Conservation (phyloP, 2,329 filamentous ascomycete species). For the Xylogone sp. region DNA sequence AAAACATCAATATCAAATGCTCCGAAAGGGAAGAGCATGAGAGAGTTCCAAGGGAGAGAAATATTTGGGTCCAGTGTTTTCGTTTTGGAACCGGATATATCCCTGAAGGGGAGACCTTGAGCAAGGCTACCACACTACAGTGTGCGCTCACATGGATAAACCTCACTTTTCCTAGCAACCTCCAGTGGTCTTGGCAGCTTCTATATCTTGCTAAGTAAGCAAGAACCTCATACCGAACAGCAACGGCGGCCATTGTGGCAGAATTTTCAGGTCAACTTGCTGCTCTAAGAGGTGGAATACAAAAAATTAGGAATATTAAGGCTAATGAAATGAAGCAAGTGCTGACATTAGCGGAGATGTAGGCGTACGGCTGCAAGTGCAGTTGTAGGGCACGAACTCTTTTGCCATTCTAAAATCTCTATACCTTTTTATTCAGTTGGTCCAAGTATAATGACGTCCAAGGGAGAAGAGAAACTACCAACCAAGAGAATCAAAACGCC, state of each 20-base stretch:
- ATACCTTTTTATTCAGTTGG: neutral
- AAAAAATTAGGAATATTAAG: neutral
- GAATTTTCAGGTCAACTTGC: neutral
- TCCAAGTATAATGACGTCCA: too few species aligned
- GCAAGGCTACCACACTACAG: too few species aligned
- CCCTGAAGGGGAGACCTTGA: too few species aligned
- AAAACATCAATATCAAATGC: too few species aligned
- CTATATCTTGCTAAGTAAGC: neutral
- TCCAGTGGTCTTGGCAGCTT: neutral
- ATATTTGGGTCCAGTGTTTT: too few species aligned
- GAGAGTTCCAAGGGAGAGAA: too few species aligned
- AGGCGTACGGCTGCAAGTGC: neutral
- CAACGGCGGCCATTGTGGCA: neutral
- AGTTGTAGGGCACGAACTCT: neutral
- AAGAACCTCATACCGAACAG: neutral
- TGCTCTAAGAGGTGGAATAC: neutral
- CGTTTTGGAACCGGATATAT: too few species aligned
- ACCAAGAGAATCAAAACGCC: too few species aligned
- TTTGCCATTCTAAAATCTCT: neutral
- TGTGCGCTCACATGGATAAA: too few species aligned
- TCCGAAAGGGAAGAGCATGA: too few species aligned
- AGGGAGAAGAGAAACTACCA: too few species aligned
- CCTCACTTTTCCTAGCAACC: neutral
- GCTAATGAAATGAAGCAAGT: neutral
- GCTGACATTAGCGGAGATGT: neutral